Conservation (phyloP, 2,329 filamentous ascomycete genomes). For the Penicillium sp. region DNA sequence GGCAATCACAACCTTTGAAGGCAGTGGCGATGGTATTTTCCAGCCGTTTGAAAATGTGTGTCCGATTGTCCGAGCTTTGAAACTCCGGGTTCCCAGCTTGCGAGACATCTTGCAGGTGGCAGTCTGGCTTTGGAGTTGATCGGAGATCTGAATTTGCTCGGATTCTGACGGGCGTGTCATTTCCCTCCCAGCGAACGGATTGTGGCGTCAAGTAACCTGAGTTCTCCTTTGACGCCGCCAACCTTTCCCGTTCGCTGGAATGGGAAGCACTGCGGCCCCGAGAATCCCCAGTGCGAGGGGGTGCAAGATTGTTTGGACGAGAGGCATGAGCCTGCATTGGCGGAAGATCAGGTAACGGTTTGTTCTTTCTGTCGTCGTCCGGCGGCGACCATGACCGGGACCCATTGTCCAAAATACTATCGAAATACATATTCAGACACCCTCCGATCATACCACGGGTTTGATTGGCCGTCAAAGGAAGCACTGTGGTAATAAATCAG, state of each 20-base stretch:
- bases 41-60: constrained; percentile 68
- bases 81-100: constrained; percentile 24
- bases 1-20: constrained; percentile 66
- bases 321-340: constrained; percentile 11
- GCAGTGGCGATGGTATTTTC: constrained; percentile 74
- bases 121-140: constrained; percentile 22
- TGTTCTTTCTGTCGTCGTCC: constrained; percentile 16
- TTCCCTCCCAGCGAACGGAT: constrained; percentile 17
- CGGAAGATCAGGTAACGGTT: constrained; percentile 15
- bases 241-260: constrained; percentile 23
- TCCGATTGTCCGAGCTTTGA: constrained; percentile 40
- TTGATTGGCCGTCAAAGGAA: constrained; percentile 59
- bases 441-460: constrained; percentile 59
- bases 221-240: constrained; percentile 17
- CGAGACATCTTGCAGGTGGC: constrained; percentile 18
- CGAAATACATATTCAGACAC: constrained; percentile 55
- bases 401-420: constrained; percentile 37
- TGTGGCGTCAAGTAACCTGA: constrained; percentile 20
- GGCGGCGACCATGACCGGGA: constrained; percentile 23
- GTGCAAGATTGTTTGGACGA: constrained; percentile 18
- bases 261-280: constrained; percentile 32
- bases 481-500: constrained; percentile 28
- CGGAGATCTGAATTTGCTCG: constrained; percentile 35
- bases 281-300: constrained; percentile 19
- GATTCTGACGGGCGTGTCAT: constrained; percentile 22